A percentile compares a stretch with the other conserved stretches of the same genome.
These are phyloP conservation scores for Picea sitchensis DNA, from an alignment of 75 land plant genomes.

Conservation along the genomic window DNA sequence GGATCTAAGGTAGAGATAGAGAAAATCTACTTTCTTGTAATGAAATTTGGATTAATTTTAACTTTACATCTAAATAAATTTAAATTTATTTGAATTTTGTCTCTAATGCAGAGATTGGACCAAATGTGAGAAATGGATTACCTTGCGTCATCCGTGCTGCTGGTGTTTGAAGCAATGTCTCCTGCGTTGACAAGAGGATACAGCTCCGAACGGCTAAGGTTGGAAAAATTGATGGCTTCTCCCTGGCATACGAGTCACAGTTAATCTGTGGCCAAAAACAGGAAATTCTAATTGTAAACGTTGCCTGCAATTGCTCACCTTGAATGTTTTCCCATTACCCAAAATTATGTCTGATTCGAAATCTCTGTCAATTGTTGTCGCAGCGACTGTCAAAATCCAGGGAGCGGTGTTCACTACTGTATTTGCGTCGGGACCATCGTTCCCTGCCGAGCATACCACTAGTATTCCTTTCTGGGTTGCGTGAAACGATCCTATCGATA, in stretches of 20 bases:
- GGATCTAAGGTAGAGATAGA: no score
- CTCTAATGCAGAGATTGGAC: not conserved
- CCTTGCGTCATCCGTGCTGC: conserved; percentile 62
- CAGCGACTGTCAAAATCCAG: conserved; percentile 78
- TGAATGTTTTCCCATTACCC: conserved; percentile 32
- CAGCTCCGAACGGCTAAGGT: conserved; percentile 15
- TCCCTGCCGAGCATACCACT: conserved; percentile 73
- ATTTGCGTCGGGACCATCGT: conserved; percentile 36
- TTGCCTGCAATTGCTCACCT: conserved; percentile 24
- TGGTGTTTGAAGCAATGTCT: conserved; percentile 36
- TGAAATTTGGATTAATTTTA: no score
- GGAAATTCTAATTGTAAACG: no score
- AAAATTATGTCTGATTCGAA: conserved; percentile 55
- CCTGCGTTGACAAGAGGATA: conserved; percentile 55
- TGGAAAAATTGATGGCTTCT: conserved; percentile 52
- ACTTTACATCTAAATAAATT: no score
- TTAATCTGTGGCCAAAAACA: no score
- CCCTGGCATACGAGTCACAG: conserved; percentile 24
- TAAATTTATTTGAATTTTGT: not conserved
- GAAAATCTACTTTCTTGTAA: no score
- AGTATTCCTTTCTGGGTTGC: conserved; percentile 53
- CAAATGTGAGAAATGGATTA: conserved; percentile 10
- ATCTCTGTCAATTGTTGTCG: conserved; percentile 62
- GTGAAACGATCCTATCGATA: conserved; percentile 78
- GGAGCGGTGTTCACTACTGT: conserved; percentile 60